phyloP scores from a whole-genome alignment of 352 stramenopile species.

The Phytophthora ohioensis region DNA sequence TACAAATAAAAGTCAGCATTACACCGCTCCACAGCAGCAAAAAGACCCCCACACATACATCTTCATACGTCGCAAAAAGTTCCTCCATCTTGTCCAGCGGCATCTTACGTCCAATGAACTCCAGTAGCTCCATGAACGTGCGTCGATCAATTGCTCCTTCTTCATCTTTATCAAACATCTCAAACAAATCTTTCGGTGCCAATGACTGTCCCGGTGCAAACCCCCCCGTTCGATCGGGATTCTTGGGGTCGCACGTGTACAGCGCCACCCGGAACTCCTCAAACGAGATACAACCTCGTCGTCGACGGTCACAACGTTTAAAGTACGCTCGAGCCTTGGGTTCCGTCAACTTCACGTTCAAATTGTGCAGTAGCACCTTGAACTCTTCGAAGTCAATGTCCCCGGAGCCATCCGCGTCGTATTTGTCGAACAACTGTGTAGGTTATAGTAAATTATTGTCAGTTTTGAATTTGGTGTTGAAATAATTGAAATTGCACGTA shows the following conservation, averaged over 20 bases:
- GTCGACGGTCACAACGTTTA: constrained; percentile 74
- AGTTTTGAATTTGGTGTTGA: neutral
- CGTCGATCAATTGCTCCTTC: constrained; percentile 71
- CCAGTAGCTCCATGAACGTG: constrained; percentile 74
- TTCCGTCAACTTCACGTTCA: constrained; percentile 67
- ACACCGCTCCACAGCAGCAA: neutral
- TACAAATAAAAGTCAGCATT: neutral
- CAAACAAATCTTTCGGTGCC: constrained; percentile 80
- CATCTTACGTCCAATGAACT: constrained; percentile 74
- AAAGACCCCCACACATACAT: constrained; percentile 46
- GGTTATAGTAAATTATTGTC: neutral
- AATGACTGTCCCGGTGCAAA: constrained; percentile 79
- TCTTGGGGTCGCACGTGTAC: constrained; percentile 85
- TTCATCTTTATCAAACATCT: constrained; percentile 84
- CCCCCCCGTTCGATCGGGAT: constrained; percentile 69
- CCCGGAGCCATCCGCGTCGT: constrained; percentile 77
- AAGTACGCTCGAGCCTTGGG: constrained; percentile 84
- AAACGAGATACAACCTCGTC: constrained; percentile 75
- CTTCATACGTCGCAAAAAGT: constrained; percentile 74
- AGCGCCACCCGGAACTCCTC: constrained; percentile 83
- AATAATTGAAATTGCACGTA: constrained; percentile 30
- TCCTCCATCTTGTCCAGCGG: constrained; percentile 70
- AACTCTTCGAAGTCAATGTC: constrained; percentile 87
- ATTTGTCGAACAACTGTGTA: constrained; percentile 84
- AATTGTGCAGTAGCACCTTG: constrained; percentile 68